Percentiles rank a stretch among this genome's conserved stretches.
Evolutionary conservation across 352 stramenopile genomes (phyloP).

Genomic region (Plasmopara halstedii): DNA sequence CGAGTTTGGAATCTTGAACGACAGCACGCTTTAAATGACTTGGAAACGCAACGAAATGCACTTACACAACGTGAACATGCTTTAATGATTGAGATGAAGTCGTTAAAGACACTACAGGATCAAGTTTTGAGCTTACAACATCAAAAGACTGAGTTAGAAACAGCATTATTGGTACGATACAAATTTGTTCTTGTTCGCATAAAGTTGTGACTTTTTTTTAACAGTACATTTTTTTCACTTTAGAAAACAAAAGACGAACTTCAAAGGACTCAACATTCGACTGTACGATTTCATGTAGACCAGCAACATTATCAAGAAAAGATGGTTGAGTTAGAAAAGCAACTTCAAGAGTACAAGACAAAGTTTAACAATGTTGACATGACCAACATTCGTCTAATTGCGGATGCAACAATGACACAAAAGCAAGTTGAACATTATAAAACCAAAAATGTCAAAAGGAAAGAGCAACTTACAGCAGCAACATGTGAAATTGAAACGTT

Average conservation of each 20-base stretch:
- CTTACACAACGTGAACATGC: slow-evolving; percentile 23
- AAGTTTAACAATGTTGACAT: slow-evolving; percentile 6
- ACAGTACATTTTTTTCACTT: neutral
- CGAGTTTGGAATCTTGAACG: slow-evolving; percentile 36
- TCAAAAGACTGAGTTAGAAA: slow-evolving; percentile 15
- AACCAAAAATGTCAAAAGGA: slow-evolving; percentile 9
- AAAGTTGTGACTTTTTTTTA: no score
- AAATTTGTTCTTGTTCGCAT: neutral
- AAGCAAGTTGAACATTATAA: slow-evolving; percentile 17
- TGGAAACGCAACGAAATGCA: slow-evolving; percentile 26
- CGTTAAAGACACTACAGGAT: slow-evolving; percentile 15
- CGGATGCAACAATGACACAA: slow-evolving; percentile 15
- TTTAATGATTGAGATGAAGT: no score
- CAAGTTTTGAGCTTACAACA: slow-evolving; percentile 13
- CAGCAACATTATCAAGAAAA: slow-evolving; percentile 11
- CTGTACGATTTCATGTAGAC: slow-evolving; percentile 18
- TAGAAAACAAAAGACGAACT: slow-evolving; percentile 21
- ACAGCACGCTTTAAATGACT: slow-evolving; percentile 18
- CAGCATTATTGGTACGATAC: slow-evolving; percentile 15
- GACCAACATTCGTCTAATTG: slow-evolving; percentile 15
- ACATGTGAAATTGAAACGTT: slow-evolving; percentile 21
- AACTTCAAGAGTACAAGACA: slow-evolving; percentile 11
- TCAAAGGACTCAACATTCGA: slow-evolving; percentile 5
- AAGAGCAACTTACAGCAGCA: slow-evolving; percentile 19
- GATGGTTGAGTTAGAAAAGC: slow-evolving; percentile 15